phyloP scores from a whole-genome alignment of 83 land plant species.

The Picea mariana region DNA sequence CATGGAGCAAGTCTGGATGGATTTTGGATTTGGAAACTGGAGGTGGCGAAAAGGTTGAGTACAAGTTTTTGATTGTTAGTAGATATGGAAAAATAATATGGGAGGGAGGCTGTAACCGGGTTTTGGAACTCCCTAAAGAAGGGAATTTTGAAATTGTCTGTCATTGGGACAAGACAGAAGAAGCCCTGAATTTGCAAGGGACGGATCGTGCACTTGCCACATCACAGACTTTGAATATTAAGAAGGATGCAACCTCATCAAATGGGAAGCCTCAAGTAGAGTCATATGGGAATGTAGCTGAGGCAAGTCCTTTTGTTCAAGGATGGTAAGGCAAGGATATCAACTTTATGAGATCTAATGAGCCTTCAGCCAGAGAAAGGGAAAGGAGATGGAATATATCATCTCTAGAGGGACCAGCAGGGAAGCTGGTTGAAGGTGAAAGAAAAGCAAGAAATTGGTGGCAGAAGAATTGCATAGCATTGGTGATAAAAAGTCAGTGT shows the following conservation, averaged over 20 bases:
- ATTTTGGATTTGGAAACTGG: slow-evolving; percentile 60
- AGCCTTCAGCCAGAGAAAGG: slow-evolving; percentile 54
- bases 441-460: slow-evolving; percentile 82
- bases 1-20: slow-evolving; percentile 94
- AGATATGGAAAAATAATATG: slow-evolving; percentile 49
- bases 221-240: slow-evolving; percentile 12
- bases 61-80: slow-evolving; percentile 68
- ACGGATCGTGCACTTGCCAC: background rate
- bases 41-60: slow-evolving; percentile 65
- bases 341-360: slow-evolving; percentile 83
- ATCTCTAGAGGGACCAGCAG: slow-evolving; percentile 74
- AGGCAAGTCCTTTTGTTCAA: slow-evolving; percentile 69
- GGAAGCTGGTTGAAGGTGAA: slow-evolving; percentile 86
- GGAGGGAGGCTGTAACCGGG: slow-evolving; percentile 86
- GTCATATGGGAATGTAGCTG: slow-evolving; percentile 22
- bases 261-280: slow-evolving; percentile 29
- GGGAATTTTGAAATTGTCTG: slow-evolving; percentile 66
- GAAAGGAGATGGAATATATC: slow-evolving; percentile 72
- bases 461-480: slow-evolving; percentile 49
- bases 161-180: slow-evolving; percentile 73
- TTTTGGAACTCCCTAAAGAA: slow-evolving; percentile 50
- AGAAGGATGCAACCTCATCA: slow-evolving; percentile 17
- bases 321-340: slow-evolving; percentile 86
- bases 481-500: no score
- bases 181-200: slow-evolving; percentile 30